Conservation (phyloP, 345 rosid species). For the Lagerstroemia speciosa region DNA sequence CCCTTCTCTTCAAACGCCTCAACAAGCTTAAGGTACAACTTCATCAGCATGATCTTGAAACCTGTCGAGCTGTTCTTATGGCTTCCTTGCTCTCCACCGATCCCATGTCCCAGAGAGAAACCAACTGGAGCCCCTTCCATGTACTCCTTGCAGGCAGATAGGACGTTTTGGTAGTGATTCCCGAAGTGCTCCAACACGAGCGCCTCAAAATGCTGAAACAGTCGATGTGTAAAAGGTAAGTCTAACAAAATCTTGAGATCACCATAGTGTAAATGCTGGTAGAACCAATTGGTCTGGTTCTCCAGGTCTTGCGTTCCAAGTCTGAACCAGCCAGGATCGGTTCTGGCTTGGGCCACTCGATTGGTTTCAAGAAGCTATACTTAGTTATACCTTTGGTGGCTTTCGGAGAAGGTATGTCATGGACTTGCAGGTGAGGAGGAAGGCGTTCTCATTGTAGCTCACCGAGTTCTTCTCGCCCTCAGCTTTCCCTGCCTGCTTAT, state of each 20-base stretch:
- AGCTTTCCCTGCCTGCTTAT: conserved; percentile 64
- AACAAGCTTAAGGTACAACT: conserved; percentile 66
- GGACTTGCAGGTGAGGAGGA: conserved; percentile 75
- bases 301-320: too few relatives aligned
- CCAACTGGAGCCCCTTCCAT: conserved; percentile 67
- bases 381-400: conserved; percentile 65
- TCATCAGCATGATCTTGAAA: conserved; percentile 91
- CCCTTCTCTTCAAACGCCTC: conserved; percentile 65
- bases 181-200: conserved; percentile 70
- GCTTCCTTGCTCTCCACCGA: conserved; percentile 21
- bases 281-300: too few relatives aligned
- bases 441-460: conserved; percentile 78
- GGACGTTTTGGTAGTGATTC: conserved; percentile 28
- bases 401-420: conserved; percentile 61
- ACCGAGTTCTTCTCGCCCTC: conserved; percentile 94
- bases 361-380: too few relatives aligned
- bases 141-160: conserved; percentile 61
- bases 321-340: too few relatives aligned
- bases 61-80: conserved; percentile 46
- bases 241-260: too few relatives aligned
- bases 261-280: too few relatives aligned
- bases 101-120: conserved; percentile 20
- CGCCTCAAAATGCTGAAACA: conserved; percentile 69
- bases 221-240: background rate
- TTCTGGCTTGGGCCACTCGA: too few relatives aligned